Evolutionary conservation across 768 basidiomycete species (phyloP), one percentile per base, ranked within the genome.

Genomic region (Mycena floridula): DNA sequence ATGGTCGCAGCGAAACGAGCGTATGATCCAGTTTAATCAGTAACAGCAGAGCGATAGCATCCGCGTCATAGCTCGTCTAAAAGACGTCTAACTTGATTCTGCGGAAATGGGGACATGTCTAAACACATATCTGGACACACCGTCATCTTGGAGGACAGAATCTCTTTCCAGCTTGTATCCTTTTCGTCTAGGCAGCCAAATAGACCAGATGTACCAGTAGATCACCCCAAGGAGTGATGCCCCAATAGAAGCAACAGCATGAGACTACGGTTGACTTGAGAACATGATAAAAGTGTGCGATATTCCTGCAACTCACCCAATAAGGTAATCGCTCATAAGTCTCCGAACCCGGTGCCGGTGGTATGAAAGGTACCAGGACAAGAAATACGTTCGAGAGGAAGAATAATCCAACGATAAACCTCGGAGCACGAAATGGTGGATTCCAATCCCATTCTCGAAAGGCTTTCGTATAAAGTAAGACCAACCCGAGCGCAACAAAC

Each of bases 331-430:
- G 54, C 21, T 74, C 65, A 50, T 86, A 87, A 2, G 72, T 70
- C 37, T 62, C 61, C 5, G 67, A 66, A 6, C 75, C 80, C 5
- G 62, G 57, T 0, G 64, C 55, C 1, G 85, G 85, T 4, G 85
- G 84, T 24, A 85, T 62, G 42, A 86, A 63, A 0, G 85, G 84
- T 4, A 77, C 74, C 25, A 72, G 50, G n/a, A 76, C 59, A 16
- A 88, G 63, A 57, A 85, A 83, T 15, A 83, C 35, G 48, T 87
- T 86, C 2, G 82, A 81, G 5, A 80, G 47, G 47, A 82, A 72
- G 64, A 84, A 87, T 25, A 79, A 64, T 2, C 69, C 47, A 1
- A 77, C 65, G 20, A 75, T 64, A 18, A 50, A 36, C 40, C 67
- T 76, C 16, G 77, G 73, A 0, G 81, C 74, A 30, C 62, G 69